phyloP scores from a whole-genome alignment of 768 basidiomycete species.

The Kwoniella sp. region DNA sequence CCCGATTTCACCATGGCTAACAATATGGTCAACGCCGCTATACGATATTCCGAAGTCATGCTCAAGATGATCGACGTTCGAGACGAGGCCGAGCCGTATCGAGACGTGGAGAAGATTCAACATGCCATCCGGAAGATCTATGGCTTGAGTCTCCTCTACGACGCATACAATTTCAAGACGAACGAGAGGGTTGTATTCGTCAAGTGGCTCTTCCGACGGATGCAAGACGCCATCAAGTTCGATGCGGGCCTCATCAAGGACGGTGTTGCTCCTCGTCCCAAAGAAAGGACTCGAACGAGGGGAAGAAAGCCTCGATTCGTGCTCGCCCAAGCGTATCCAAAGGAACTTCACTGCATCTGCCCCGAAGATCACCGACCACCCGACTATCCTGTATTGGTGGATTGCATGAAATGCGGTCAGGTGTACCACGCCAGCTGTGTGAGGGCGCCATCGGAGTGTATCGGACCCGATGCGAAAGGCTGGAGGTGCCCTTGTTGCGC shows the following conservation, averaged over 20 bases:
- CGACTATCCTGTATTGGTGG: conserved; percentile 24
- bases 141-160: conserved; percentile 36
- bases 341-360: conserved; percentile 41
- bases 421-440: conserved; percentile 50
- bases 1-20: conserved; percentile 31
- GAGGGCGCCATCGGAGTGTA: conserved; percentile 25
- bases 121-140: conserved; percentile 46
- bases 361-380: conserved; percentile 14
- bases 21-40: conserved; percentile 28
- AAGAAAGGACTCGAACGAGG: conserved; percentile 20
- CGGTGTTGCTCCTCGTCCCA: conserved; percentile 9
- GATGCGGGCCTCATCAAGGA: conserved; percentile 6
- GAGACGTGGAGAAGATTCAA: conserved; percentile 25
- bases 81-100: conserved; percentile 9
- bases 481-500: conserved; percentile 54
- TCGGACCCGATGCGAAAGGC: conserved; percentile 1
- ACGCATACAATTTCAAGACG: conserved; percentile 26
- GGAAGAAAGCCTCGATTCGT: conserved; percentile 34
- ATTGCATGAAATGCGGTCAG: conserved; percentile 44
- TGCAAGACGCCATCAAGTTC: conserved; percentile 30
- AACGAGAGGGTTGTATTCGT: conserved; percentile 33
- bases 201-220: conserved; percentile 36
- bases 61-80: conserved; percentile 27
- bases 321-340: conserved; percentile 31
- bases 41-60: conserved; percentile 28